Percentiles rank a stretch among this genome's conserved stretches.
These are phyloP conservation scores for Chytriomyces sp. DNA, from an alignment of 192 early-diverging fungal species.

Conservation along the genomic window DNA sequence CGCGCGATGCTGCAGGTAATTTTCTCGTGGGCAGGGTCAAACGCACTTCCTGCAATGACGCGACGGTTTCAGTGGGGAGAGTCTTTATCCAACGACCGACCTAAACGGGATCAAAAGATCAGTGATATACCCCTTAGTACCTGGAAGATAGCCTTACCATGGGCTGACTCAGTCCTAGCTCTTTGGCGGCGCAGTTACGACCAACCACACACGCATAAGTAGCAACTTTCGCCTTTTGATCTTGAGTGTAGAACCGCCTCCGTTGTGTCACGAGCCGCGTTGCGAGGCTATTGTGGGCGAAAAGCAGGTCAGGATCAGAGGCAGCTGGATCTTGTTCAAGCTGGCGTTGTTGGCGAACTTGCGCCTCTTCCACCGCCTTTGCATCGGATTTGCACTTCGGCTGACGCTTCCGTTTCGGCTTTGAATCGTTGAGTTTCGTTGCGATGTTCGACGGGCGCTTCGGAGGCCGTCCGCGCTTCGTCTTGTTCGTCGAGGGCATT, in stretches of 20 bases:
- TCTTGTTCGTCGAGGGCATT: not conserved
- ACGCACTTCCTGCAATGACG: not conserved
- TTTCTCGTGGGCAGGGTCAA: not conserved
- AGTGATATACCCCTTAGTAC: not conserved
- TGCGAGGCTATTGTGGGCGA: too few species aligned
- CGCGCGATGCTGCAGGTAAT: conserved; percentile 2
- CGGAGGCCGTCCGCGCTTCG: not conserved
- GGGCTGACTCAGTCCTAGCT: conserved; percentile 15
- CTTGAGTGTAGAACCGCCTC: conserved; percentile 10
- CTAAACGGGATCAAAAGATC: not conserved
- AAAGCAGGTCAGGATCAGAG: too few species aligned
- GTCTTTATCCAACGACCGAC: not conserved
- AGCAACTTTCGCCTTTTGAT: conserved; percentile 4
- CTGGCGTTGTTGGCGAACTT: not conserved
- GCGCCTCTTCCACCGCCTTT: not conserved
- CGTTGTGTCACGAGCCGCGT: not conserved
- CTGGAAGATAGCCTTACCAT: not conserved
- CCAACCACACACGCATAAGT: conserved; percentile 16
- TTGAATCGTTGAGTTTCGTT: not conserved
- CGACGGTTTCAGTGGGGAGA: not conserved
- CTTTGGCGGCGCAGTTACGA: conserved; percentile 23
- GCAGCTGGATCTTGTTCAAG: too few species aligned
- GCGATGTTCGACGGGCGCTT: not conserved
- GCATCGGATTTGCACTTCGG: not conserved
- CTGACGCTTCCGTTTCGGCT: not conserved